Evolutionary conservation across 495 filamentous ascomycete species (phyloP), one percentile per base, ranked within the genome.

Genomic region (Penicillium mononematosum): DNA sequence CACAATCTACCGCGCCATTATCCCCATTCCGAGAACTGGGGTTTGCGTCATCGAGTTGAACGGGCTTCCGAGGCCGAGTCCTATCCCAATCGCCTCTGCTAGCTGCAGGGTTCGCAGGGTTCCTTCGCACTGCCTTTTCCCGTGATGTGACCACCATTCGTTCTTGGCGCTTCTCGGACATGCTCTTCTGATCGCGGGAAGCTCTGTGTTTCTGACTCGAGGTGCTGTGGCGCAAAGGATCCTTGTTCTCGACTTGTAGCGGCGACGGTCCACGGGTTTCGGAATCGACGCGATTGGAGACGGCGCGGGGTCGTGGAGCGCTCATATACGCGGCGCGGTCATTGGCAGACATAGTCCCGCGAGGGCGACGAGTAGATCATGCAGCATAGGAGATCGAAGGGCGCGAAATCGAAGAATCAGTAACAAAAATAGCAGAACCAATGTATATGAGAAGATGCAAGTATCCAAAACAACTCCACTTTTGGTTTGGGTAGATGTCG

Each of bases 81-180:
- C 69, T 74, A 43, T 82, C 74, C 69, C 73, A 64, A 67, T 85
- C 63, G 56, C 63, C 62, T 48, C 75, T 61, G 49, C 70, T 80
- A 22, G 72, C 61, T 48, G 73, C 70, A 7, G 88, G 84, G 61
- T 86, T 91, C 65, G 86, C 78, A 7, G 88, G 84, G 61, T 87
- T 91, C 66, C 79, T 80, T 19, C 85, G 78, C 60, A 81, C 71
- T 12, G 86, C 59, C 43, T 80, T 86, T 58, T 91, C 88, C 59
- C 80, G 81, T 8, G 83, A 86, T 11, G 88, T 86, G 48, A 88
- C 70, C 54, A 83, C 79, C 25, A 68, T 60, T 20, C 76, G 71
- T 50, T 79, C 76, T 10, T 67, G 65, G 27, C 73, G 72, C 54
- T 74, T 77, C 42, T 75, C 73, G 42, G 58, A 66, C 48, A 63